These are phyloP conservation scores for Zarea fungicola DNA, from an alignment of 2,329 filamentous ascomycete species.

Conservation along the genomic window DNA sequence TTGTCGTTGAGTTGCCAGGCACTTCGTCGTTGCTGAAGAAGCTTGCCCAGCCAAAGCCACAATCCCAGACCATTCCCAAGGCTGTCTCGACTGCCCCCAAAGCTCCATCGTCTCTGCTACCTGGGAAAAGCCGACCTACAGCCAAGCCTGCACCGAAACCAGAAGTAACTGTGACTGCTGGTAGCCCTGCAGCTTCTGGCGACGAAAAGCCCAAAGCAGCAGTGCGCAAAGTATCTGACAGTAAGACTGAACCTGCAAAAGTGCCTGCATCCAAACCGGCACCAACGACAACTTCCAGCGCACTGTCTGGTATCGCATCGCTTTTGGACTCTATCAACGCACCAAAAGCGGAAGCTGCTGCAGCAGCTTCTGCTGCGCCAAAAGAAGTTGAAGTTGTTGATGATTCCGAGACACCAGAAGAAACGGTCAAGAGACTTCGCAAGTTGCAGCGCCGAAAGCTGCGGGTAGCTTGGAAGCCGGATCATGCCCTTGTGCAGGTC, in stretches of 20 bases:
- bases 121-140: slow-evolving; percentile 43
- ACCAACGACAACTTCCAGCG: slow-evolving; percentile 28
- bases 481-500: slow-evolving; percentile 60
- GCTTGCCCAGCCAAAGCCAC: slow-evolving; percentile 31
- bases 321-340: slow-evolving; percentile 47
- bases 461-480: slow-evolving; percentile 66
- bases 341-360: slow-evolving; percentile 32
- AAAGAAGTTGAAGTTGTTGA: slow-evolving; percentile 47
- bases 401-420: slow-evolving; percentile 59
- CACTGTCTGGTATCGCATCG: slow-evolving; percentile 47
- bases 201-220: slow-evolving; percentile 27
- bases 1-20: slow-evolving; percentile 33
- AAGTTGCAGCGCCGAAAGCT: slow-evolving; percentile 68
- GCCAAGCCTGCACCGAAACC: slow-evolving; percentile 38
- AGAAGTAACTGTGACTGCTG: slow-evolving; percentile 21
- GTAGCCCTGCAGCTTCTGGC: slow-evolving; percentile 21
- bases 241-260: slow-evolving; percentile 22
- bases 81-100: slow-evolving; percentile 18
- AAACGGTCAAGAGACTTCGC: slow-evolving; percentile 61
- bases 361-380: slow-evolving; percentile 38
- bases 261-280: slow-evolving; percentile 22
- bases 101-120: slow-evolving; percentile 30
- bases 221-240: slow-evolving; percentile 5
- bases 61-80: slow-evolving; percentile 26
- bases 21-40: slow-evolving; percentile 35